Evolutionary conservation across 768 basidiomycete genomes (phyloP).

Genomic region (Podaxis sp.): DNA sequence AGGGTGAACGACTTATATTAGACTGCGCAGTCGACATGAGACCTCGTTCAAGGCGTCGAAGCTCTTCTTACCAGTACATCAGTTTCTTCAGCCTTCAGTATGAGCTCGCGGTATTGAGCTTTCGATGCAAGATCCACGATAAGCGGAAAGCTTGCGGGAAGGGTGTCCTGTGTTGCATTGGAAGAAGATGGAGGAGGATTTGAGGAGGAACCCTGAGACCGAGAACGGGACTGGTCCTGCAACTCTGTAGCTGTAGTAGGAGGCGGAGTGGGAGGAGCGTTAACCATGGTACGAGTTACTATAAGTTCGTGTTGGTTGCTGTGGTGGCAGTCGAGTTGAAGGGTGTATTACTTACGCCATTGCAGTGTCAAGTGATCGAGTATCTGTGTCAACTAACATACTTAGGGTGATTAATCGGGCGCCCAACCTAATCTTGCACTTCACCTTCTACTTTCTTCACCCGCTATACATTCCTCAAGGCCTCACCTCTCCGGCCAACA

Average conservation of each 20-base stretch:
- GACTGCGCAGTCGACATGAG: slow-evolving; percentile 10
- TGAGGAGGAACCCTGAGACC: slow-evolving; percentile 28
- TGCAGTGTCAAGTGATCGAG: slow-evolving; percentile 6
- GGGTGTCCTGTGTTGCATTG: slow-evolving; percentile 28
- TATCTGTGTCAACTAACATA: not conserved
- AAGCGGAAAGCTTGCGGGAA: slow-evolving; percentile 42
- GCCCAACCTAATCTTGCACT: not conserved
- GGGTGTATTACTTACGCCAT: no score
- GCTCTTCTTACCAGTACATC: slow-evolving; percentile 51
- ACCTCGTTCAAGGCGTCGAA: not conserved
- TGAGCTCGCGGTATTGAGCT: slow-evolving; percentile 41
- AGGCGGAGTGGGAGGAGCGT: slow-evolving; percentile 64
- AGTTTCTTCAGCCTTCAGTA: slow-evolving; percentile 44
- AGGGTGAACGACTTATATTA: slow-evolving; percentile 36
- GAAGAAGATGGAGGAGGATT: slow-evolving; percentile 16
- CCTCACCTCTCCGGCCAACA: slow-evolving; percentile 23
- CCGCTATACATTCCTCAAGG: not conserved
- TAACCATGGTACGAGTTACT: slow-evolving; percentile 38
- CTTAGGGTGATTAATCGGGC: not conserved
- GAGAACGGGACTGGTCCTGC: slow-evolving; percentile 36
- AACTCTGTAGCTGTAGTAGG: slow-evolving; percentile 56
- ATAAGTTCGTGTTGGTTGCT: not conserved
- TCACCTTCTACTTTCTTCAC: not conserved
- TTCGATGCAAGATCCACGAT: slow-evolving; percentile 44
- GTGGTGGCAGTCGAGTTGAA: no score